Evolutionary conservation across 257 asterid species (phyloP).

Genomic region (Ajuga chamaepitys): DNA sequence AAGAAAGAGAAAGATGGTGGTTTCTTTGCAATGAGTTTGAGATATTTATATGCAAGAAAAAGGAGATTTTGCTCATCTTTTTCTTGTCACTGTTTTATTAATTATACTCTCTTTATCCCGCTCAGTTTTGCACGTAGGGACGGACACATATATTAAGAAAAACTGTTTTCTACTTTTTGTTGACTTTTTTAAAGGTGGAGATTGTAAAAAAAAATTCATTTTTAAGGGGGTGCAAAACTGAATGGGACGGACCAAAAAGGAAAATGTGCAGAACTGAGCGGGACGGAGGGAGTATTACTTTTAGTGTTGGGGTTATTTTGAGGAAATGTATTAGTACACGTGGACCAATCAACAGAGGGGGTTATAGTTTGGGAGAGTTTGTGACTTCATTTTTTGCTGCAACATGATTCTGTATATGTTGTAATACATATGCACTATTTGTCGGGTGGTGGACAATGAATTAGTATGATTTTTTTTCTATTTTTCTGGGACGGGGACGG

Average conservation of each 20-base stretch:
- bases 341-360: constrained; percentile 23
- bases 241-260: too few species aligned
- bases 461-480: constrained; percentile 11
- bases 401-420: constrained; percentile 30
- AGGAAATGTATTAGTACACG: constrained; percentile 22
- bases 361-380: constrained; percentile 25
- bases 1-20: not conserved
- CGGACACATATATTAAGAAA: too few species aligned
- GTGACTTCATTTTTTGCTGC: constrained; percentile 32
- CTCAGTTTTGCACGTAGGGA: too few species aligned
- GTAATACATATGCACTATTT: constrained; percentile 19
- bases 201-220: too few species aligned
- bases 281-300: too few species aligned
- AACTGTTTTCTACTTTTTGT: too few species aligned
- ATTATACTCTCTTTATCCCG: too few species aligned
- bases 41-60: constrained; percentile 16
- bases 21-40: too few species aligned
- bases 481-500: constrained; percentile 17
- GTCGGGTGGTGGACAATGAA: constrained; percentile 16
- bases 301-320: constrained; percentile 14
- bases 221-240: too few species aligned
- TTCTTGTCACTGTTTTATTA: constrained; percentile 8
- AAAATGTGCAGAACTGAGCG: too few species aligned
- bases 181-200: too few species aligned
- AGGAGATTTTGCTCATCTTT: constrained; percentile 8